These are phyloP conservation scores for Phoma sp. DNA, from an alignment of 2,329 filamentous ascomycete species.

Conservation along the genomic window DNA sequence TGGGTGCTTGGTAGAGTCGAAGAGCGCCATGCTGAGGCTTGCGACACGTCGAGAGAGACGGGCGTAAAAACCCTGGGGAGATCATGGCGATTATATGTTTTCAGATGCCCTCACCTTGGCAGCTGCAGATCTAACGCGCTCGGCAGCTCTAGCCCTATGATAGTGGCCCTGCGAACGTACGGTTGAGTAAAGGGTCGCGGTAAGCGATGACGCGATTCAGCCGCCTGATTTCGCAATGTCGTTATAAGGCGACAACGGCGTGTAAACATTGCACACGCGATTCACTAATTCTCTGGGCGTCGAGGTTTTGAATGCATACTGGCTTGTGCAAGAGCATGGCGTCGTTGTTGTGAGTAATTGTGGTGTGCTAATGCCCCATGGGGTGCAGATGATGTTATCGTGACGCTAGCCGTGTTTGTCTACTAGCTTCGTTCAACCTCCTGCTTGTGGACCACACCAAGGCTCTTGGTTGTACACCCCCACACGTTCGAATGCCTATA, in stretches of 20 bases:
- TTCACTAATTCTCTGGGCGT: conserved; percentile 3
- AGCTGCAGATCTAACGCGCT: conserved; percentile 6
- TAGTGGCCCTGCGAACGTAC: conserved; percentile 5
- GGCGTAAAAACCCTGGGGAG: background rate
- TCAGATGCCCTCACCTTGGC: conserved; percentile 22
- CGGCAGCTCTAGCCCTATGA: conserved; percentile 7
- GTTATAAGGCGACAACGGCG: background rate
- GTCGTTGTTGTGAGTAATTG: background rate
- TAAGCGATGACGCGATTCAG: conserved; percentile 19
- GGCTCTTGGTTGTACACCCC: too few relatives aligned
- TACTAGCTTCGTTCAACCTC: too few relatives aligned
- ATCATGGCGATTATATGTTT: conserved; percentile 19
- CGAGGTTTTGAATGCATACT: background rate
- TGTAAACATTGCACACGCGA: background rate
- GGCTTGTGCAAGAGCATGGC: background rate
- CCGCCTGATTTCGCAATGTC: conserved; percentile 18
- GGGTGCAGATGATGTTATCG: background rate
- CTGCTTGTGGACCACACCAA: too few relatives aligned
- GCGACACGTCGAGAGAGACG: background rate
- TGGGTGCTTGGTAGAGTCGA: conserved; percentile 26
- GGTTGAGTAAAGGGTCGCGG: background rate
- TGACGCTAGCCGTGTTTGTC: background rate
- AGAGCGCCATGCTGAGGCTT: conserved; percentile 25
- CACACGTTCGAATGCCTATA: too few relatives aligned
- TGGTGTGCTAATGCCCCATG: background rate